phyloP scores from a whole-genome alignment of 495 filamentous ascomycete genomes.

The Xylaria acuta region DNA sequence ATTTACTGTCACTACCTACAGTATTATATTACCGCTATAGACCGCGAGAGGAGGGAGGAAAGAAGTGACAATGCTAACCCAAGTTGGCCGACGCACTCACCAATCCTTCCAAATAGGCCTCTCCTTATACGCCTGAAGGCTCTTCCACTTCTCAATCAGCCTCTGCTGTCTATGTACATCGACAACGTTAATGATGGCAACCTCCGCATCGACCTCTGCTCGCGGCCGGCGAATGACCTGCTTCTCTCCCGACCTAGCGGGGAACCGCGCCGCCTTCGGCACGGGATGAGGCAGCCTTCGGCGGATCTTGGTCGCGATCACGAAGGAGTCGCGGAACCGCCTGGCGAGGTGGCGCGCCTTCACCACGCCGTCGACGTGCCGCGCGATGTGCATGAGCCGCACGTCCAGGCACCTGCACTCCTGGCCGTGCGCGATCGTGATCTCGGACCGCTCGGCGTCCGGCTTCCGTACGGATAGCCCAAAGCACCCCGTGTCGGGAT shows the following conservation, averaged over 20 bases:
- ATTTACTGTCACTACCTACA: neutral
- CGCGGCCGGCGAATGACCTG: neutral
- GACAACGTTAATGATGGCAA: conserved; percentile 5
- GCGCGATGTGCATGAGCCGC: conserved; percentile 13
- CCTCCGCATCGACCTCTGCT: conserved; percentile 6
- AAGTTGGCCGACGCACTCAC: conserved; percentile 14
- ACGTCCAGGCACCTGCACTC: conserved; percentile 16
- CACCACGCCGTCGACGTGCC: neutral
- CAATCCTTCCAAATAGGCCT: conserved; percentile 38
- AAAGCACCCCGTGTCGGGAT: conserved; percentile 16
- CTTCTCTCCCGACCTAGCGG: neutral
- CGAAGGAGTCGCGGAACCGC: conserved; percentile 15
- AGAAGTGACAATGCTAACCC: neutral
- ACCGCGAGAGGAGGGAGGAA: neutral
- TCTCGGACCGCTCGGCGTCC: neutral
- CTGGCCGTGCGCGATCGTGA: conserved; percentile 10
- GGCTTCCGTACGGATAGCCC: neutral
- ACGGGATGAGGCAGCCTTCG: neutral
- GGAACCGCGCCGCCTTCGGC: neutral
- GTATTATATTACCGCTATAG: neutral
- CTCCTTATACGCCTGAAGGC: conserved; percentile 24
- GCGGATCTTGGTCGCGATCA: conserved; percentile 21
- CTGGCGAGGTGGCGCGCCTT: neutral
- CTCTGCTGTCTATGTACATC: conserved; percentile 25
- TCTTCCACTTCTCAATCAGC: conserved; percentile 35